Percentiles rank a stretch among this genome's conserved stretches.
Evolutionary conservation across 148 eudicot species (phyloP).

Genomic region (Drosera capensis): DNA sequence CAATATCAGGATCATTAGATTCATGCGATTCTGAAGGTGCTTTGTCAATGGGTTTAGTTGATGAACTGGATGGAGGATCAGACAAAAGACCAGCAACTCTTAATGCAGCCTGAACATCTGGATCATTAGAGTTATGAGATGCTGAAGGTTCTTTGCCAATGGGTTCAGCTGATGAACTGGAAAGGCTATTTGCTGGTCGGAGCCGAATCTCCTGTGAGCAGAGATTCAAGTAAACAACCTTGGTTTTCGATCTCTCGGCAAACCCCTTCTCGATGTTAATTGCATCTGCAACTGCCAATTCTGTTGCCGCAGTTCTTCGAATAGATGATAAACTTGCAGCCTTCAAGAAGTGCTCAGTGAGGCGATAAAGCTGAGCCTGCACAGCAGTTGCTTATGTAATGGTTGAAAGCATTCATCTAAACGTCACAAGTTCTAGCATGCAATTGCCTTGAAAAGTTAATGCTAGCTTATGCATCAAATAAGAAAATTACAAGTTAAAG

Average conservation of each 20-base stretch:
- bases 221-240: slow-evolving; percentile 68
- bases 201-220: slow-evolving; percentile 66
- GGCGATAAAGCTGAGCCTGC: slow-evolving; percentile 86
- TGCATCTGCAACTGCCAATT: slow-evolving; percentile 92
- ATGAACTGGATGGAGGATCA: slow-evolving; percentile 38
- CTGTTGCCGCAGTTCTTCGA: slow-evolving; percentile 62
- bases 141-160: slow-evolving; percentile 18
- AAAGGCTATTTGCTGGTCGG: slow-evolving; percentile 22
- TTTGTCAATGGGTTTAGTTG: slow-evolving; percentile 10
- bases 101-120: slow-evolving; percentile 64
- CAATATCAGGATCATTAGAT: slow-evolving; percentile 35
- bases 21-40: too few relatives aligned
- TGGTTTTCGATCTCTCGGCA: slow-evolving; percentile 75
- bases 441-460: too few relatives aligned
- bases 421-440: background rate
- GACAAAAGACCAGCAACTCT: slow-evolving; percentile 68
- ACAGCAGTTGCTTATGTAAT: slow-evolving; percentile 10
- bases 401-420: background rate
- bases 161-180: slow-evolving; percentile 10
- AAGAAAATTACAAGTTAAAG: too few relatives aligned
- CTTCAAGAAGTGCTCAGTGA: slow-evolving; percentile 75
- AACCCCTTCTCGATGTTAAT: slow-evolving; percentile 76
- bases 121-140: slow-evolving; percentile 24
- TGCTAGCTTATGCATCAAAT: too few relatives aligned
- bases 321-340: slow-evolving; percentile 55